These are phyloP conservation scores for Cladophialophora carrionii DNA, from an alignment of 2,329 filamentous ascomycete species.

Conservation along the genomic window DNA sequence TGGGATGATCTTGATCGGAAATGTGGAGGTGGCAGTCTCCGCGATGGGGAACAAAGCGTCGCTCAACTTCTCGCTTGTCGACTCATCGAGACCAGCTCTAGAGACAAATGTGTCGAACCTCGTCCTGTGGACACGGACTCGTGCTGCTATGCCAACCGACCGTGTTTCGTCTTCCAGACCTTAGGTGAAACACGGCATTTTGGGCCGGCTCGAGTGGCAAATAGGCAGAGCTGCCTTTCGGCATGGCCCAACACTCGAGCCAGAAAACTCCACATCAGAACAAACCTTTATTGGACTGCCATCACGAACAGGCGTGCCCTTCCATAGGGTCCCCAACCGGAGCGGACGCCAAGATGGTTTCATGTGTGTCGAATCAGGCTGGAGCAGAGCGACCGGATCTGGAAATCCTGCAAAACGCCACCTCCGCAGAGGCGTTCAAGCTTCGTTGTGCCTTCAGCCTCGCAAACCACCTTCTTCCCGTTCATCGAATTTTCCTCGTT, in stretches of 20 bases:
- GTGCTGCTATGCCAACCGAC: not conserved
- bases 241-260: too few species aligned
- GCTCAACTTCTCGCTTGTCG: not conserved
- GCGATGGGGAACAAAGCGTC: not conserved
- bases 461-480: not conserved
- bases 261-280: not conserved
- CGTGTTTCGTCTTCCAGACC: too few species aligned
- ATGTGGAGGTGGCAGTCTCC: not conserved
- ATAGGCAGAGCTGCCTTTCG: too few species aligned
- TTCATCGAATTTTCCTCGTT: not conserved
- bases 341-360: not conserved
- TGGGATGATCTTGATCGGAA: not conserved
- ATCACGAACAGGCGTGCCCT: not conserved
- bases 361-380: not conserved
- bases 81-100: not conserved
- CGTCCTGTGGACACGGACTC: not conserved
- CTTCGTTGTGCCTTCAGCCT: not conserved
- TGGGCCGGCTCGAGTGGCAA: too few species aligned
- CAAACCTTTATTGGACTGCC: not conserved
- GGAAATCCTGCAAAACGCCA: conserved; percentile 11
- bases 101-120: not conserved
- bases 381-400: not conserved
- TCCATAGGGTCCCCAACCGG: not conserved
- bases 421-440: not conserved
- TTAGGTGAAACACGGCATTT: too few species aligned